These are phyloP conservation scores for Sergeia podlipaevii DNA, from an alignment of 208 protist species.

Conservation along the genomic window DNA sequence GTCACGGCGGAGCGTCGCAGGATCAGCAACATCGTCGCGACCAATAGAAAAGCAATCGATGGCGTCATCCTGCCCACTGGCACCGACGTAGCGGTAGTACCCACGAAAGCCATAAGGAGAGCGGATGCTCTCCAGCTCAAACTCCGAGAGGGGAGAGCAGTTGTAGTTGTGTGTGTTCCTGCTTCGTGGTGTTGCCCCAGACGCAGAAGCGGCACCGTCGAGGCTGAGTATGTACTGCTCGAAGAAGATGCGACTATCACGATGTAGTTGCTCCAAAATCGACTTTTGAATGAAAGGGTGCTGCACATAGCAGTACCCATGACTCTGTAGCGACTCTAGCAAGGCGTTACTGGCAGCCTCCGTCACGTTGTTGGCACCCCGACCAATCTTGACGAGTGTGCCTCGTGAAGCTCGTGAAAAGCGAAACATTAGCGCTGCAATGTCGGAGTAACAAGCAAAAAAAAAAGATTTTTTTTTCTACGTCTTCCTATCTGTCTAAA, in stretches of 20 bases:
- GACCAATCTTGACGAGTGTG: slow-evolving; percentile 80
- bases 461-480: too few species aligned
- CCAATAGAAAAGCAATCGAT: slow-evolving; percentile 89
- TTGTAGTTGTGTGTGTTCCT: slow-evolving; percentile 58
- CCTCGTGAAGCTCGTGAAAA: slow-evolving; percentile 29
- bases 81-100: slow-evolving; percentile 85
- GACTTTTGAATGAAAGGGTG: slow-evolving; percentile 85
- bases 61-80: slow-evolving; percentile 75
- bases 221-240: slow-evolving; percentile 74
- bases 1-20: slow-evolving; percentile 48
- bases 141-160: slow-evolving; percentile 55
- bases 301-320: slow-evolving; percentile 89
- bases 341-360: slow-evolving; percentile 79
- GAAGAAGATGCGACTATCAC: slow-evolving; percentile 81
- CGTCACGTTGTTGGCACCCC: slow-evolving; percentile 70
- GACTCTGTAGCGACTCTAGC: slow-evolving; percentile 76
- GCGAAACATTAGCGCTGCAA: slow-evolving; percentile 41
- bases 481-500: too few species aligned
- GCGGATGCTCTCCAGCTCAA: slow-evolving; percentile 75
- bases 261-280: slow-evolving; percentile 83
- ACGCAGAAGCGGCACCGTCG: slow-evolving; percentile 12
- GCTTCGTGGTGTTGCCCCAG: slow-evolving; percentile 16
- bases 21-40: slow-evolving; percentile 65
- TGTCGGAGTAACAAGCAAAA: too few species aligned
- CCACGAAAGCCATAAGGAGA: slow-evolving; percentile 66